phyloP scores from a whole-genome alignment of 331 rosid genomes.

The Arachis monticola region DNA sequence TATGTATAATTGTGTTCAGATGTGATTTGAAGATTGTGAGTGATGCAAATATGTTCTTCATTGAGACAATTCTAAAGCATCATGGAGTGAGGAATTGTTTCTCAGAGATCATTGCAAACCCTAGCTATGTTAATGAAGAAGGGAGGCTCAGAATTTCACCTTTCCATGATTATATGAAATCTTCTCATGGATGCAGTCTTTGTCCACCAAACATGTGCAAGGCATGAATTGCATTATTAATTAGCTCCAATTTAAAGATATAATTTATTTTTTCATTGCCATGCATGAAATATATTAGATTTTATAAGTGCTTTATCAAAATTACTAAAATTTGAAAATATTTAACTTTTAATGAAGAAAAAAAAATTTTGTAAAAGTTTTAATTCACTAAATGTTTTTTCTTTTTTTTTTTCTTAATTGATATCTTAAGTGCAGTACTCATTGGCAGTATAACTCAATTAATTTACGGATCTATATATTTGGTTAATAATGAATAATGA shows the following conservation, averaged over 20 bases:
- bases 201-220: conserved; percentile 72
- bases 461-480: not conserved
- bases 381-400: no score
- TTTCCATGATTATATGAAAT: conserved; percentile 50
- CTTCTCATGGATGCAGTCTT: conserved; percentile 58
- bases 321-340: no score
- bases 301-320: no score
- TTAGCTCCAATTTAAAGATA: not conserved
- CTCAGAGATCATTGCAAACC: conserved; percentile 54
- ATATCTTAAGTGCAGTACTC: no score
- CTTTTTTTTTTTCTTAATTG: no score
- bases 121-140: conserved; percentile 47
- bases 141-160: conserved; percentile 52
- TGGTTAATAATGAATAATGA: not conserved
- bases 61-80: conserved; percentile 57
- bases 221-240: conserved; percentile 30
- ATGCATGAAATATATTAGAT: not conserved
- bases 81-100: conserved; percentile 46
- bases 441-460: no score
- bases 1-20: conserved; percentile 31
- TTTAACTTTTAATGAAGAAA: no score
- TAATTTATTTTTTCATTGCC: conserved; percentile 5
- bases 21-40: conserved; percentile 59
- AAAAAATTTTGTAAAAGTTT: no score
- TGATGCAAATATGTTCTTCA: conserved; percentile 56